Conservation (phyloP, 768 basidiomycete genomes). For the Mycena leptocephala region DNA sequence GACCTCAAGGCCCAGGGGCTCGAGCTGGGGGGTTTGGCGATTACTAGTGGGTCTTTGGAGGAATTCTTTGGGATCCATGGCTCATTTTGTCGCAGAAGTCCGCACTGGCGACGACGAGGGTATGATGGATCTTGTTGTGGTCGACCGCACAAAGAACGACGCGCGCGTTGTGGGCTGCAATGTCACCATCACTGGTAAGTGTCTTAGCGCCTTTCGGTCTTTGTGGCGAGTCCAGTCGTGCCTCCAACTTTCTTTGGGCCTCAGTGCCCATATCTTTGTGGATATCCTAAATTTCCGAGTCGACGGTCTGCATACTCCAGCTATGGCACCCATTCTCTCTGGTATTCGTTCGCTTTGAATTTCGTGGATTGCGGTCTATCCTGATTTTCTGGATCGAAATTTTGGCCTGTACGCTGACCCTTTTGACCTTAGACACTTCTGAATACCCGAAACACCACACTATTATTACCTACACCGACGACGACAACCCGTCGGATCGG, state of each 20-base stretch:
- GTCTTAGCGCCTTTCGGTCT: slow-evolving; percentile 50
- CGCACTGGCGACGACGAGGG: slow-evolving; percentile 76
- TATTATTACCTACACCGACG: slow-evolving; percentile 70
- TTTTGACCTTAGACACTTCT: slow-evolving; percentile 79
- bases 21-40: slow-evolving; percentile 52
- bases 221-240: too few relatives aligned
- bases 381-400: too few relatives aligned
- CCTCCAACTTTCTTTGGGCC: too few relatives aligned
- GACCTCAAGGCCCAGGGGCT: slow-evolving; percentile 60
- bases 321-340: too few relatives aligned
- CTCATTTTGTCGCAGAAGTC: slow-evolving; percentile 55
- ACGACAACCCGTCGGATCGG: slow-evolving; percentile 58
- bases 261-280: too few relatives aligned
- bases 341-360: not conserved
- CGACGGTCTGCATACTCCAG: not conserved
- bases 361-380: too few relatives aligned
- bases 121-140: slow-evolving; percentile 67
- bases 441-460: slow-evolving; percentile 76
- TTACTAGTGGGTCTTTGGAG: slow-evolving; percentile 59
- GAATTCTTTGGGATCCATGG: not conserved
- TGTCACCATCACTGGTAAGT: slow-evolving; percentile 22
- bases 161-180: slow-evolving; percentile 40
- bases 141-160: slow-evolving; percentile 42
- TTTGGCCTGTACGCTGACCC: too few relatives aligned
- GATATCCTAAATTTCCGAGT: too few relatives aligned